These are phyloP conservation scores for Trichoderma gracile DNA, from an alignment of 2,329 filamentous ascomycete genomes.

Conservation along the genomic window DNA sequence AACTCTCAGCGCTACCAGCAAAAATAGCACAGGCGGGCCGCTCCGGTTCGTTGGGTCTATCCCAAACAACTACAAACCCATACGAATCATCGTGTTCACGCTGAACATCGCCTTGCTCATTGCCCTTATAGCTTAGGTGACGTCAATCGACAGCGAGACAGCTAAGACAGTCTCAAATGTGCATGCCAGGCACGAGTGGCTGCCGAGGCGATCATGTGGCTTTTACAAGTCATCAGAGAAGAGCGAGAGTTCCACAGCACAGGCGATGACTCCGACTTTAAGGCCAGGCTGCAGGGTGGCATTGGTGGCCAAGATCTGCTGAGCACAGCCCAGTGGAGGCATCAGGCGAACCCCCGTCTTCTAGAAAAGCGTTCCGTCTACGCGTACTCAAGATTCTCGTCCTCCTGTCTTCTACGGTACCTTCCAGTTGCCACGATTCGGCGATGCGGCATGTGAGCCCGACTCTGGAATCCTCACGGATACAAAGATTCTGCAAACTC, in stretches of 20 bases:
- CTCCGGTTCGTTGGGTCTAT: neutral
- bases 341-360: conserved; percentile 2
- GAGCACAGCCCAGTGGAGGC: neutral
- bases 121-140: too few relatives aligned
- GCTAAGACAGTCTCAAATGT: neutral
- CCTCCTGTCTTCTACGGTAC: too few relatives aligned
- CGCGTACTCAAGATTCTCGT: too few relatives aligned
- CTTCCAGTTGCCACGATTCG: neutral
- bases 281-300: neutral
- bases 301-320: neutral
- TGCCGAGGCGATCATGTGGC: neutral
- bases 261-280: neutral
- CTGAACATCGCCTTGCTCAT: neutral
- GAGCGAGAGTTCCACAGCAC: neutral
- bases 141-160: neutral
- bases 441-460: neutral
- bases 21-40: conserved; percentile 8
- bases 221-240: neutral
- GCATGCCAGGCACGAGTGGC: neutral
- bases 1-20: neutral
- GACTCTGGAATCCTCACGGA: neutral
- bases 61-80: neutral
- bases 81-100: neutral
- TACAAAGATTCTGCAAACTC: neutral
- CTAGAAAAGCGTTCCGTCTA: neutral